Base-by-base conservation (phyloP, 1,139 yeast genomes). In the Blastobotrys aristatus region DNA sequence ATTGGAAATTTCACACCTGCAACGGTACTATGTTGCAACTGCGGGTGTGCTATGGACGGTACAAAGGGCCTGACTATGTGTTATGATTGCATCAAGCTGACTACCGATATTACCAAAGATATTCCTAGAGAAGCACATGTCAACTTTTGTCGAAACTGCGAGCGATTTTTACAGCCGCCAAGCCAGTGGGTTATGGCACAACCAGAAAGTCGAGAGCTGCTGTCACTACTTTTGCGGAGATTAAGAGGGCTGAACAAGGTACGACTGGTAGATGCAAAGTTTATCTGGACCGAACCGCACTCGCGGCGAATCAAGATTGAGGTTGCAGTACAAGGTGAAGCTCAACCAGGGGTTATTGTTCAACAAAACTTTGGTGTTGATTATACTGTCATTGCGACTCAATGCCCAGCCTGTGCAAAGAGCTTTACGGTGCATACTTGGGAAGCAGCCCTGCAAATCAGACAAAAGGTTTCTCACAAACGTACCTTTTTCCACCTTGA, bases 201-300 rank as follows among this genome's bases (percentile, higher is more conserved):
- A 57, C 76, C 92, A 47, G 98, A 94, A 69, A 84, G 95, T 29
- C 75, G 98, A 66, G 98, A 92, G 66, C 74, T 94, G 46, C 72
- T 92, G 55, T 97, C 98, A 1, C 70, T 94, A 46, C 86, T 97
- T 73, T 73, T 92, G 58, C 80, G 94, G 67, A 79, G 94, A 65
- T 75, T 94, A 57, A 87, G 84, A 60, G 98, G 98, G 47, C 74
- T 94, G 57, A 83, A 79, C 55, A 89, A 88, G 61, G 94, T 90
- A 44, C 76, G 98, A 57, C 74, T 92, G 52, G 82, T 90, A 29
- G 98, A 94, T 71, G 98, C 98, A 5, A 79, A 90, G 3, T 92
- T 92, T 61, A 82, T 92, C 53, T 92, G 99, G 99, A 92, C 99
- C 0, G 99, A 92, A 69, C 98, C 99, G 1, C 99, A 92, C 67